Base-by-base conservation (phyloP, 805 yeast species). In the Clavispora carvajalis region DNA sequence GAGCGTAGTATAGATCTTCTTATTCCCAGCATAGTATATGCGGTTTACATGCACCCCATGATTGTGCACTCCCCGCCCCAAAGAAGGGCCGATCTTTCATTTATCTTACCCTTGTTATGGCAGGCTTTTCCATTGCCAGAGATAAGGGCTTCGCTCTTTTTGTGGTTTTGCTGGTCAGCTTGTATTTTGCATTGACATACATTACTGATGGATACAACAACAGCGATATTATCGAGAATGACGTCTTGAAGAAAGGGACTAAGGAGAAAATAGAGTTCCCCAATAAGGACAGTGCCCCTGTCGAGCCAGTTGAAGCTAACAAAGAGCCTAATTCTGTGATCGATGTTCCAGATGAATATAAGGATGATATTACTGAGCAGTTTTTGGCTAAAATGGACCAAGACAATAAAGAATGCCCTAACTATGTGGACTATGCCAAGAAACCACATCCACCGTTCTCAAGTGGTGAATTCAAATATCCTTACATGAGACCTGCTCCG, bases 401-500 rank as follows among this genome's bases (percentile, higher is more conserved):
- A 25, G 22, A 26, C 12, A 50, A 53, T 1, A 35, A 40, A 11
- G 25, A 39, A 10, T 86, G 95, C 57, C 80, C 80, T 1, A 76
- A 77, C 42, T 86, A 86, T 56, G 73, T 73, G 16, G 74, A 71
- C 0, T 86, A 82, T 54, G 73, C 93, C 1, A 57, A 71, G 40
- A 44, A 40, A 4, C 61, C 61, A 31, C 91, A 84, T 49, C 55
- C 48, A 1, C 95, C 95, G 1, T 67, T 65, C 21, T 72, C 84
- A 1, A 47, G 54, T 2, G 95, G 95, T 0, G 60, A 70, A 2
- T 58, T 75, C 36, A 50, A 59, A 28, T 65, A 81, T 43, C 87
- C 95, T 1, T 85, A 55, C 48, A 90, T 86, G 80, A 67, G 96
- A 49, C 96, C 96, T 1, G 67, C 76, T 0, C 65, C 63, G 11